Percentiles rank a stretch among this genome's conserved stretches.
These are phyloP conservation scores for Maudiozyma barnettii DNA, from an alignment of 805 yeast genomes.

Conservation along the genomic window DNA sequence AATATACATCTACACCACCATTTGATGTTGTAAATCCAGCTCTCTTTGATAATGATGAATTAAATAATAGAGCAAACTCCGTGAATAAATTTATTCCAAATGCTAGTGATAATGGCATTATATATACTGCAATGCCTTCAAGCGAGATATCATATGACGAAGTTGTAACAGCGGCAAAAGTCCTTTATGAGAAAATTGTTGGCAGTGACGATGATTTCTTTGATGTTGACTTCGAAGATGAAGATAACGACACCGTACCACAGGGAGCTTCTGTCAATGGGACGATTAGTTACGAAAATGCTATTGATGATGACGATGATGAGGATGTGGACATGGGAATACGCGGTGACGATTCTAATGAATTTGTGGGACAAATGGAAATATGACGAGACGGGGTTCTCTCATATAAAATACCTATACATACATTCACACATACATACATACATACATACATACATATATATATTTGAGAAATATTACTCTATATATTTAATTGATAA, in stretches of 20 bases:
- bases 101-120: slow-evolving; percentile 39
- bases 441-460: neutral
- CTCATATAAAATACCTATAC: too few relatives aligned
- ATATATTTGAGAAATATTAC: too few relatives aligned
- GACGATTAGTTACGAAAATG: slow-evolving; percentile 16
- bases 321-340: slow-evolving; percentile 23
- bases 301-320: slow-evolving; percentile 22
- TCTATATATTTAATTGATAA: too few relatives aligned
- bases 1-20: slow-evolving; percentile 47
- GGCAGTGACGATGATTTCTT: slow-evolving; percentile 95
- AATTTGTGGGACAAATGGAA: slow-evolving; percentile 34
- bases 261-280: neutral
- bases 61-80: neutral
- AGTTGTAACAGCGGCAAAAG: slow-evolving; percentile 68
- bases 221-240: slow-evolving; percentile 94
- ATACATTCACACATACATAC: neutral
- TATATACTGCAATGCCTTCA: slow-evolving; percentile 60
- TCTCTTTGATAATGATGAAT: slow-evolving; percentile 29
- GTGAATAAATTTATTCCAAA: slow-evolving; percentile 21
- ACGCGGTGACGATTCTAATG: slow-evolving; percentile 28
- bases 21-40: slow-evolving; percentile 41
- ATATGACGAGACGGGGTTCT: slow-evolving; percentile 12
- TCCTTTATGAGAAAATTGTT: slow-evolving; percentile 65
- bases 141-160: slow-evolving; percentile 90
- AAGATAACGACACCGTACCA: slow-evolving; percentile 43